These are phyloP conservation scores for Globisporangium echinulatum DNA, from an alignment of 352 stramenopile genomes.

Conservation along the genomic window DNA sequence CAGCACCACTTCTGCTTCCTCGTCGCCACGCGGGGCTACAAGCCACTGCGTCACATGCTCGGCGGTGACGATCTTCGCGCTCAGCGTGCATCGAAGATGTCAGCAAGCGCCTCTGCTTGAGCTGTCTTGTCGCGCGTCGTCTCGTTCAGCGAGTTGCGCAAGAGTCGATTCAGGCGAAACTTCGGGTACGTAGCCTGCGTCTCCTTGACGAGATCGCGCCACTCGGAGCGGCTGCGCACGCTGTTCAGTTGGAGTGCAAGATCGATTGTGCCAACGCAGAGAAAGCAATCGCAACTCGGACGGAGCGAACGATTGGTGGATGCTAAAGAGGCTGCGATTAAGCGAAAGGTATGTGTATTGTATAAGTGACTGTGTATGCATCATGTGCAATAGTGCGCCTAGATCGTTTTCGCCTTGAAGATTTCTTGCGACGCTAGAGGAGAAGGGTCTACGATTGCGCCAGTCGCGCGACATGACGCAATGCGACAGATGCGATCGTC, in stretches of 20 bases:
- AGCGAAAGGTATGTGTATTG: not conserved
- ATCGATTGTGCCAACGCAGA: too few relatives aligned
- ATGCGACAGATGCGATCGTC: not conserved
- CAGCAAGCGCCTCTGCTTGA: slow-evolving; percentile 1
- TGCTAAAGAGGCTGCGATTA: too few relatives aligned
- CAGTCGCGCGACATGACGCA: not conserved
- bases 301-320: too few relatives aligned
- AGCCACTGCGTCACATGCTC: too few relatives aligned
- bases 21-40: slow-evolving; percentile 1
- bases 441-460: not conserved
- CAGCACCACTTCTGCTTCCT: not conserved
- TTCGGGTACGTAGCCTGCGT: too few relatives aligned
- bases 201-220: too few relatives aligned
- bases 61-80: too few relatives aligned
- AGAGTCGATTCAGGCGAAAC: not conserved
- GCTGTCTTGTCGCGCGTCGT: not conserved
- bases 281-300: too few relatives aligned
- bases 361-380: not conserved
- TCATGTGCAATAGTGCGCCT: not conserved
- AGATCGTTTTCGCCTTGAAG: not conserved
- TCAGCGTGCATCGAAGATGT: not conserved
- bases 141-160: not conserved
- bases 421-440: not conserved
- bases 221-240: too few relatives aligned
- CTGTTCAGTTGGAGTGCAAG: too few relatives aligned